These are phyloP conservation scores for Aspergillus vadensis DNA, from an alignment of 2,329 filamentous ascomycete species.

Conservation along the genomic window DNA sequence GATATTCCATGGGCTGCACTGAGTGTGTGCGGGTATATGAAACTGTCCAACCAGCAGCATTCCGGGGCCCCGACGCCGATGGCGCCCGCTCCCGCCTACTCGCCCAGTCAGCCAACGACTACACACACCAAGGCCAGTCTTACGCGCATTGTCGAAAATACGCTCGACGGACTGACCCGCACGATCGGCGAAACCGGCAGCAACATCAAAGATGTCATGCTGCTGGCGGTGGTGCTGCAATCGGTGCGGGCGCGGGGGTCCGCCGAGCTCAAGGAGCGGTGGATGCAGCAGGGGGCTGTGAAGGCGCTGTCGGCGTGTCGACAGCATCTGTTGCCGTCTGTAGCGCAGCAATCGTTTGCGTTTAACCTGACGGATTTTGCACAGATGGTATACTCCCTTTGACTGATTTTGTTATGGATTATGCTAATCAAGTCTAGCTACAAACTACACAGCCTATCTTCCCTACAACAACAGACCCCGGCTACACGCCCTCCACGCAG, in stretches of 20 bases:
- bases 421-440: background rate
- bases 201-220: conserved; percentile 35
- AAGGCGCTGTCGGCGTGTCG: conserved; percentile 25
- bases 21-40: conserved; percentile 34
- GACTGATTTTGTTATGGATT: background rate
- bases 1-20: conserved; percentile 36
- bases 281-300: conserved; percentile 31
- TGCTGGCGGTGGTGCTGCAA: conserved; percentile 33
- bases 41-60: conserved; percentile 11
- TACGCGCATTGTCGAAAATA: conserved; percentile 30
- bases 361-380: background rate
- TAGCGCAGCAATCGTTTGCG: conserved; percentile 3
- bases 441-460: conserved; percentile 7
- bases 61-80: background rate
- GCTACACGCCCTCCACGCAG: background rate
- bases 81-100: background rate
- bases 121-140: conserved; percentile 28
- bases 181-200: conserved; percentile 30
- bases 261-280: conserved; percentile 24
- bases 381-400: background rate
- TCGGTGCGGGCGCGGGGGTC: conserved; percentile 32
- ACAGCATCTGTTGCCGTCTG: conserved; percentile 18
- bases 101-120: background rate
- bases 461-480: too few species aligned
- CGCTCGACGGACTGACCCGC: conserved; percentile 31